phyloP scores from a whole-genome alignment of 257 asterid species.

The Euphrasia confusa region DNA sequence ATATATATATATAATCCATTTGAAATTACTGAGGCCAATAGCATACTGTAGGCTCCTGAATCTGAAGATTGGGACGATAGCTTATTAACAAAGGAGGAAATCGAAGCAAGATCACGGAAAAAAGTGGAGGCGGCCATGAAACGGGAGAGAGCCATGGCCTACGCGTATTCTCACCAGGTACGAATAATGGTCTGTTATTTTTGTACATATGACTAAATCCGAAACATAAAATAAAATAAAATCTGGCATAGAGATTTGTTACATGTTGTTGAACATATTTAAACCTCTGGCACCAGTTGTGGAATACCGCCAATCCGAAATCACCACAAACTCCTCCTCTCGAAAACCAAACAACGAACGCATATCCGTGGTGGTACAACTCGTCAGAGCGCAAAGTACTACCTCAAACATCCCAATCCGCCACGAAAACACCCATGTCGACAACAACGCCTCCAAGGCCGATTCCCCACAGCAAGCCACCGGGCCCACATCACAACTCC shows the following conservation, averaged over 20 bases:
- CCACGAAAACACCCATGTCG: conserved; percentile 23
- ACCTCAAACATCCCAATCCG: neutral
- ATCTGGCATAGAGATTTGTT: no score
- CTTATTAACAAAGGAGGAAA: conserved; percentile 70
- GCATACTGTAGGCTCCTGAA: conserved; percentile 50
- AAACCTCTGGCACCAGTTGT: conserved; percentile 35
- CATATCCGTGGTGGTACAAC: conserved; percentile 88
- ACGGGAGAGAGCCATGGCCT: conserved; percentile 92
- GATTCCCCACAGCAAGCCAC: conserved; percentile 42
- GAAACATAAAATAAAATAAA: no score
- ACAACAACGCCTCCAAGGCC: conserved; percentile 72
- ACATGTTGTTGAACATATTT: neutral
- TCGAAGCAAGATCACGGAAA: conserved; percentile 51
- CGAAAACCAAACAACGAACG: conserved; percentile 54
- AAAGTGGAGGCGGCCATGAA: conserved; percentile 86
- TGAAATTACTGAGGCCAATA: no score
- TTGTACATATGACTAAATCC: no score
- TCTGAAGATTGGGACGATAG: conserved; percentile 85
- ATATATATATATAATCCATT: no score
- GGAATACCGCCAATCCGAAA: conserved; percentile 50
- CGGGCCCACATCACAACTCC: conserved; percentile 36
- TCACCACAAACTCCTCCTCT: conserved; percentile 34
- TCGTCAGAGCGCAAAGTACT: conserved; percentile 77
- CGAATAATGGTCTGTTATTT: neutral
- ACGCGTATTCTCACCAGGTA: conserved; percentile 94